Percentiles rank a stretch among this genome's conserved stretches.
These are phyloP conservation scores for Aureobasidium sp. DNA, from an alignment of 2,329 filamentous ascomycete species.

Conservation along the genomic window DNA sequence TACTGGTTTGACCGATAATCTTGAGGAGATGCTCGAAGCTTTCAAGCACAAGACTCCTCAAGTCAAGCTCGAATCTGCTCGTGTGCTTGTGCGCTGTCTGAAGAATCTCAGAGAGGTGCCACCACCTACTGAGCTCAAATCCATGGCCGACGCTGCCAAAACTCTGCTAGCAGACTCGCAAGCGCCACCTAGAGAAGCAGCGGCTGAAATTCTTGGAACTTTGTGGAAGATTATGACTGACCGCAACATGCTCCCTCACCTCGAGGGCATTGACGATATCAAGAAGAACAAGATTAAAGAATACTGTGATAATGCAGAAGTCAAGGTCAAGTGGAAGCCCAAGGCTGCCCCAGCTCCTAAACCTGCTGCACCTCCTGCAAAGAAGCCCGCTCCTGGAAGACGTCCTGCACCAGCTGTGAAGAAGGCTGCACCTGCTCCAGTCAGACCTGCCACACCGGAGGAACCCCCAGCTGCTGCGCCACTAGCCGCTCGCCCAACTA, in stretches of 20 bases:
- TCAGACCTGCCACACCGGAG: constrained; percentile 34
- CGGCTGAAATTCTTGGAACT: constrained; percentile 86
- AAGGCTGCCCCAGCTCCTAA: constrained; percentile 63
- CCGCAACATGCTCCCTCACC: constrained; percentile 83
- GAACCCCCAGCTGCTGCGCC: constrained; percentile 46
- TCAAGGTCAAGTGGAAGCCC: constrained; percentile 86
- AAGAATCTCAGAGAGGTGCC: constrained; percentile 79
- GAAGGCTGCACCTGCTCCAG: constrained; percentile 39
- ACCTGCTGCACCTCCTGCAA: constrained; percentile 48
- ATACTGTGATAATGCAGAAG: constrained; percentile 72
- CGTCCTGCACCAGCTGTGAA: constrained; percentile 34
- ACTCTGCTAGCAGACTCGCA: constrained; percentile 87
- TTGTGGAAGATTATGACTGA: constrained; percentile 99
- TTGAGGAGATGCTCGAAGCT: constrained; percentile 84
- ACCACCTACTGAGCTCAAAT: constrained; percentile 71
- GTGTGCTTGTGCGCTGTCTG: constrained; percentile 84
- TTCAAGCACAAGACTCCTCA: constrained; percentile 94
- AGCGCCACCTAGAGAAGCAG: constrained; percentile 76
- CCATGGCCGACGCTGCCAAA: constrained; percentile 80
- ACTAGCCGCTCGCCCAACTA: constrained; percentile 52
- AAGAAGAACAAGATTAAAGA: constrained; percentile 94
- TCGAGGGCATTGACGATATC: constrained; percentile 92
- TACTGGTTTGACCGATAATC: constrained; percentile 70
- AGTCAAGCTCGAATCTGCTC: constrained; percentile 91
- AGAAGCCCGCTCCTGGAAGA: constrained; percentile 48